phyloP scores from a whole-genome alignment of 768 basidiomycete genomes.

The Melanogaster broomeanus region DNA sequence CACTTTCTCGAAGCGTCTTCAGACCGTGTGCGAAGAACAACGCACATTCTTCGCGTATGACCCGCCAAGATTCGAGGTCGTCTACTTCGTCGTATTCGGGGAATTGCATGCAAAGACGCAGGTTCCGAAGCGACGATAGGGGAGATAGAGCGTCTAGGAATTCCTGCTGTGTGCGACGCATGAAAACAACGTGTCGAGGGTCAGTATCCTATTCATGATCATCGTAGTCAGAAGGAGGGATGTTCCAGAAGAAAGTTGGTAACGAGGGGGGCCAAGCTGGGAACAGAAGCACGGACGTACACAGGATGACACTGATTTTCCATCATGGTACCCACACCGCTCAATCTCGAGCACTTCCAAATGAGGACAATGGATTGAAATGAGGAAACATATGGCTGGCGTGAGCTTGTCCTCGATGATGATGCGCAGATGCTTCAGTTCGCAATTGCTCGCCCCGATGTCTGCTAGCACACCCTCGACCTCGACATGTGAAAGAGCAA shows the following conservation, averaged over 20 bases:
- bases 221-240: conserved; percentile 20
- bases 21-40: conserved; percentile 29
- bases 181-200: conserved; percentile 29
- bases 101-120: conserved; percentile 39
- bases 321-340: conserved; percentile 38
- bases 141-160: conserved; percentile 33
- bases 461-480: conserved; percentile 31
- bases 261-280: conserved; percentile 8
- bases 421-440: conserved; percentile 34
- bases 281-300: conserved; percentile 30
- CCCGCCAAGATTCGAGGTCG: conserved; percentile 34
- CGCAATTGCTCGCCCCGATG: conserved; percentile 32
- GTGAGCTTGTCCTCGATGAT: conserved; percentile 39
- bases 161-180: conserved; percentile 33
- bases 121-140: conserved; percentile 27
- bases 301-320: conserved; percentile 36
- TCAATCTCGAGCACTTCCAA: conserved; percentile 36
- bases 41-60: conserved; percentile 28
- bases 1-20: conserved; percentile 33
- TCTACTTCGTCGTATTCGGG: conserved; percentile 35
- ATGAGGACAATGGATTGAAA: conserved; percentile 31
- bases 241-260: conserved; percentile 10
- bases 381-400: conserved; percentile 29
- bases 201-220: conserved; percentile 30
- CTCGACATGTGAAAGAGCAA: conserved; percentile 35